Evolutionary conservation across 2,329 filamentous ascomycete genomes (phyloP), one percentile per base, ranked within the genome.

Genomic region (Phaeoacremonium minimum): DNA sequence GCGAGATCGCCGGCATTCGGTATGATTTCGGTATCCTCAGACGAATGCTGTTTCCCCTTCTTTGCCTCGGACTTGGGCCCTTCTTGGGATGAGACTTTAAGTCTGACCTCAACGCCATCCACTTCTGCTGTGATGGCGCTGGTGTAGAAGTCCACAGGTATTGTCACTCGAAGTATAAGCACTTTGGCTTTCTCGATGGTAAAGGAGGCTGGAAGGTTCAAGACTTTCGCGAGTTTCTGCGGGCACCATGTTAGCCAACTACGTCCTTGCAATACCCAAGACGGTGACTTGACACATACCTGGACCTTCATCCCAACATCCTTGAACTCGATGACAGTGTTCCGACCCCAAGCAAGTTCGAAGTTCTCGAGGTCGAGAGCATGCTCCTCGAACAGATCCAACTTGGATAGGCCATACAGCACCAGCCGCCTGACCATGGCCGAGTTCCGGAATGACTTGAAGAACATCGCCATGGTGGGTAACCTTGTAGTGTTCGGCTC

Each of bases 401-500:
- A 73, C 40, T 83, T 81, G 16, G 85, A 84, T 29, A 98, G 70
- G 33, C 83, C 87, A 67, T 93, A 95, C 48, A 87, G 83, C 46
- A 97, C 75, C 51, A 97, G 74, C 60, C 85, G 82, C 74, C 93
- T 95, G 66, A 90, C 87, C 71, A 95, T 87, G 49, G 79, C 86
- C 45, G 88, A 78, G 58, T 64, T 71, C 51, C 69, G 64, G 52
- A 80, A 78, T 40, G 71, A 73, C 61, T 71, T 82, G 53, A 93
- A 76, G 57, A 87, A 80, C 56, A 75, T 81, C 36, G 83, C 80
- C 85, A 90, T 89, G 60, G 43, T 59, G 57, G 43, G 37, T 42
- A n/a, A n/a, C n/a, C 20, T 45, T 33, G 41, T 28, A 4, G 12
- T n/a, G 6, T 18, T 37, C 29, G 18, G 35, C 17, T 28, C n/a